Percentiles rank a stretch among this genome's conserved stretches.
phyloP scores from a whole-genome alignment of 148 eudicot genomes.

The Diospyros lotus region DNA sequence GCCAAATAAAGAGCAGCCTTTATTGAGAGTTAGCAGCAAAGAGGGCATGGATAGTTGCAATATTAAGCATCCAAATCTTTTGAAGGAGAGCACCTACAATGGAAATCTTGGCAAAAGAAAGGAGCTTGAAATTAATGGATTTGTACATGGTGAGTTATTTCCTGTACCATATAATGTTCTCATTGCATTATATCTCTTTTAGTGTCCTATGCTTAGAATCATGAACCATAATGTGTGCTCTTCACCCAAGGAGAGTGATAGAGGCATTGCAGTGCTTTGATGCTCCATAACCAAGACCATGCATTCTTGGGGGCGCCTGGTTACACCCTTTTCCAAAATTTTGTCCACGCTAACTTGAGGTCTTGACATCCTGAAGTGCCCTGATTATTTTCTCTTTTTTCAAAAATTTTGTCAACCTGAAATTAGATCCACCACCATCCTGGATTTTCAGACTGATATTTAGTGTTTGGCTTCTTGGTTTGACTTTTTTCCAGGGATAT shows the following conservation, averaged over 20 bases:
- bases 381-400: neutral
- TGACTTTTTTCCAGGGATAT: neutral
- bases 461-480: neutral
- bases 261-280: neutral
- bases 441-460: neutral
- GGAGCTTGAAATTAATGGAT: conserved; percentile 33
- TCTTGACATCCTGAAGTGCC: no score
- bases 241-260: neutral
- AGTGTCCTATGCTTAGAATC: neutral
- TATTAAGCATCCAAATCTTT: conserved; percentile 15
- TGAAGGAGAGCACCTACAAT: conserved; percentile 16
- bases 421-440: neutral
- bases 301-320: neutral
- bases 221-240: neutral
- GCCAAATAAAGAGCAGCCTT: conserved; percentile 13
- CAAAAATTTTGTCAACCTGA: neutral
- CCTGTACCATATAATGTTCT: neutral
- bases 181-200: neutral
- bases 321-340: neutral
- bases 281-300: neutral
- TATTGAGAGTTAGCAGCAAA: conserved; percentile 12
- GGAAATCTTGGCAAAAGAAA: conserved; percentile 33
- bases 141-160: conserved; percentile 41
- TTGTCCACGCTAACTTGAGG: no score
- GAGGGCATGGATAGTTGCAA: conserved; percentile 12